A percentile compares a stretch with the other conserved stretches of the same genome.
phyloP scores from a whole-genome alignment of 2,329 filamentous ascomycete species.

The Penicillium sp. region DNA sequence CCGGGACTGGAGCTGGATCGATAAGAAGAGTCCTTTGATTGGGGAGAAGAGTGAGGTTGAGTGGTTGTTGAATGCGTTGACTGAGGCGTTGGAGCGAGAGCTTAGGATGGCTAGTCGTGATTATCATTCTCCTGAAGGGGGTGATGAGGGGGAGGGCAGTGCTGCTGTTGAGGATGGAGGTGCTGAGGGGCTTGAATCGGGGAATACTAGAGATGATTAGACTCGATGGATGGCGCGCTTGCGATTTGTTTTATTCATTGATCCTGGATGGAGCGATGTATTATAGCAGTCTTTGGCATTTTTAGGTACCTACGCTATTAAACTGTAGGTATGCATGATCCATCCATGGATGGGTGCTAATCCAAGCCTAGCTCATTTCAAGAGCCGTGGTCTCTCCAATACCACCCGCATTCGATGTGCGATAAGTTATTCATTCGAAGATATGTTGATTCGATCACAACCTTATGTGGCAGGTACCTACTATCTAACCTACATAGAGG shows the following conservation, averaged over 20 bases:
- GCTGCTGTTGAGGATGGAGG: neutral
- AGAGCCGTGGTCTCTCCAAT: no score
- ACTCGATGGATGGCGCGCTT: conserved; percentile 13
- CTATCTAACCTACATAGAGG: no score
- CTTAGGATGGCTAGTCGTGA: conserved; percentile 33
- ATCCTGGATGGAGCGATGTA: no score
- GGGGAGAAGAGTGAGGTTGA: conserved; percentile 46
- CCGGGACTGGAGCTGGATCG: conserved; percentile 45
- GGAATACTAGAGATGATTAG: conserved; percentile 1
- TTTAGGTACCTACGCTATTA: no score
- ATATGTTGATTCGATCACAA: no score
- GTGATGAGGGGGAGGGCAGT: neutral
- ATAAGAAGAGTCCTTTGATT: conserved; percentile 41
- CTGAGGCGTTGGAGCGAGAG: conserved; percentile 42
- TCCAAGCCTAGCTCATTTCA: no score
- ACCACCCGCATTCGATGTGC: no score
- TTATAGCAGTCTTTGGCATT: no score
- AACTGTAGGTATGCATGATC: no score
- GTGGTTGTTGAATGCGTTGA: conserved; percentile 46
- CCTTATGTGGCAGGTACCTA: no score
- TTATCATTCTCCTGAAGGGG: conserved; percentile 11
- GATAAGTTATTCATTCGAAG: no score
- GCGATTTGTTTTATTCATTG: neutral
- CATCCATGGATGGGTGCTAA: no score
- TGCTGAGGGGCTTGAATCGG: neutral